phyloP scores from a whole-genome alignment of 352 stramenopile genomes.

The Blastocystis sp. region DNA sequence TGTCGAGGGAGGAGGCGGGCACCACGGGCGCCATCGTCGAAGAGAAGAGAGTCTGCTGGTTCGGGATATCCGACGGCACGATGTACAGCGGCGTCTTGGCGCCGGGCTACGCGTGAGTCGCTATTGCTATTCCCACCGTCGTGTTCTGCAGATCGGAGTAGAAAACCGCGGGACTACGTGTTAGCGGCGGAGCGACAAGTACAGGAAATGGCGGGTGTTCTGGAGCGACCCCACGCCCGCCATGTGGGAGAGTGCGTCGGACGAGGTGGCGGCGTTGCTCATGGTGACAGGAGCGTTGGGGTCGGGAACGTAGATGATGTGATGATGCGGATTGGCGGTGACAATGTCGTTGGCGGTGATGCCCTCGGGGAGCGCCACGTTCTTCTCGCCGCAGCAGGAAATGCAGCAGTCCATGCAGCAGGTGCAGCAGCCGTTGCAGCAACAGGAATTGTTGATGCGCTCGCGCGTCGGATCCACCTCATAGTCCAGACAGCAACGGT shows the following conservation, averaged over 20 bases:
- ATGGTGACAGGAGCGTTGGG: constrained; percentile 56
- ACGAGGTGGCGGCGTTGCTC: neutral
- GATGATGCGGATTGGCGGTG: constrained; percentile 7
- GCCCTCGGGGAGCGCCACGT: neutral
- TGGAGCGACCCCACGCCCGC: constrained; percentile 16
- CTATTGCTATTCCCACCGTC: neutral
- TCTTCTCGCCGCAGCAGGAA: constrained; percentile 47
- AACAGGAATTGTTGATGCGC: constrained; percentile 64
- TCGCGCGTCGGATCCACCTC: constrained; percentile 19
- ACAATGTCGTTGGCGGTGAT: constrained; percentile 29
- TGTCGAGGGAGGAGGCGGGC: neutral
- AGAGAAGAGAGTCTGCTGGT: constrained; percentile 52
- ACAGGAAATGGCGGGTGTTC: constrained; percentile 46
- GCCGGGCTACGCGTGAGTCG: constrained; percentile 2
- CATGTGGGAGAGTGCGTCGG: neutral
- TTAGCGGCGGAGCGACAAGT: neutral
- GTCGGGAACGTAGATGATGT: constrained; percentile 59
- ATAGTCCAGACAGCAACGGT: constrained; percentile 32
- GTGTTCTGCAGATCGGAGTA: constrained; percentile 37
- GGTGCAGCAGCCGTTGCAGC: constrained; percentile 46
- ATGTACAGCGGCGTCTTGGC: constrained; percentile 60
- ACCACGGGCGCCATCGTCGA: constrained; percentile 57
- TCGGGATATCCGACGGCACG: constrained; percentile 57
- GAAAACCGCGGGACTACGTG: constrained; percentile 46
- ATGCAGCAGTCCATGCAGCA: constrained; percentile 66